A percentile compares a stretch with the other conserved stretches of the same genome.
Evolutionary conservation across 176 grass and related monocot species (phyloP).

Genomic region (Chrysopogon serrulatus): DNA sequence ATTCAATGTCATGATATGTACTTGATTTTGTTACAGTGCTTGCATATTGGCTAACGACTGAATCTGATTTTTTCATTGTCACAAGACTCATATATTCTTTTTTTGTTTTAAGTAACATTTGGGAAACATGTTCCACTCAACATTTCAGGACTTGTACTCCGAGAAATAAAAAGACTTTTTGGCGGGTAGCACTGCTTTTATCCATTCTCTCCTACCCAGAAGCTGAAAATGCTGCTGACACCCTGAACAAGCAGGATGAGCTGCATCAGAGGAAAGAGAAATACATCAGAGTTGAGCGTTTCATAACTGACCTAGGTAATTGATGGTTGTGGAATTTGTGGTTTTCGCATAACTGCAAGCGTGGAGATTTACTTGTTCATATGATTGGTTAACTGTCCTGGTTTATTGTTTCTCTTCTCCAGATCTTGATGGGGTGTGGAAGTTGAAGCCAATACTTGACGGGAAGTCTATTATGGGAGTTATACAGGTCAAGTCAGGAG

Average conservation of each 20-base stretch:
- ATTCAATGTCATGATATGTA: not conserved
- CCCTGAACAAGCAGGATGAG: slow-evolving; percentile 32
- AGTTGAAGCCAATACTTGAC: slow-evolving; percentile 73
- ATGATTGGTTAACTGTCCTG: not conserved
- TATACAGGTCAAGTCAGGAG: slow-evolving; percentile 78
- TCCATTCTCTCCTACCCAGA: slow-evolving; percentile 46
- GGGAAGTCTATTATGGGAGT: slow-evolving; percentile 87
- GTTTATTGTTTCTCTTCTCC: not conserved
- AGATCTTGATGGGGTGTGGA: slow-evolving; percentile 89
- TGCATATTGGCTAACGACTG: not conserved
- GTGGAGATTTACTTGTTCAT: not conserved
- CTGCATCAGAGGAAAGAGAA: slow-evolving; percentile 44
- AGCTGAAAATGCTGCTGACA: slow-evolving; percentile 13
- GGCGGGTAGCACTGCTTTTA: slow-evolving; percentile 66
- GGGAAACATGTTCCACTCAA: not conserved
- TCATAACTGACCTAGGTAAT: slow-evolving; percentile 62
- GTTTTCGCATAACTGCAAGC: not conserved
- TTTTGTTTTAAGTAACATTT: not conserved
- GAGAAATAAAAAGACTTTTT: slow-evolving; percentile 90
- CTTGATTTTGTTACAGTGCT: not conserved
- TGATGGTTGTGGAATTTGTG: not conserved
- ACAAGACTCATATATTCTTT: not conserved
- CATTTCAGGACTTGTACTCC: slow-evolving; percentile 74
- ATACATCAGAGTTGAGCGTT: slow-evolving; percentile 42
- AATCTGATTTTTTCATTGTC: not conserved